These are phyloP conservation scores for Glaciozyma antarctica DNA, from an alignment of 768 basidiomycete species.

Conservation along the genomic window DNA sequence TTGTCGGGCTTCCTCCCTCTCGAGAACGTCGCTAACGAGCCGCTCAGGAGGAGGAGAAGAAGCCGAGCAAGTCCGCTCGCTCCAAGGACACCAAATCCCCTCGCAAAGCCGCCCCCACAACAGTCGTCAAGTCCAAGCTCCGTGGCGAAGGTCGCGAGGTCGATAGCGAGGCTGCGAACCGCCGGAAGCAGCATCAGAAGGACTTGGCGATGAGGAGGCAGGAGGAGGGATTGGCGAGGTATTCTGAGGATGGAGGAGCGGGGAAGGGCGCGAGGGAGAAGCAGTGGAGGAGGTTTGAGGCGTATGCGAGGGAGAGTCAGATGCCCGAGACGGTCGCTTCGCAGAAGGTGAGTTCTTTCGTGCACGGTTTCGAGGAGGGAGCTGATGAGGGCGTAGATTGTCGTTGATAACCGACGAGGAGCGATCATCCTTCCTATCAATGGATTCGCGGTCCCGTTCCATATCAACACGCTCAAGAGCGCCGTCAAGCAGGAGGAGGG, in stretches of 20 bases:
- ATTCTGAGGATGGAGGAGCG: slow-evolving; percentile 65
- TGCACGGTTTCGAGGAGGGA: neutral
- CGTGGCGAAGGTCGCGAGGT: slow-evolving; percentile 78
- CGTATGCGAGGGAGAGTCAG: slow-evolving; percentile 88
- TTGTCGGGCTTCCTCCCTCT: neutral
- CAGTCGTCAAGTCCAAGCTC: slow-evolving; percentile 72
- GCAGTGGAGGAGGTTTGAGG: slow-evolving; percentile 89
- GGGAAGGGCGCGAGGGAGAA: slow-evolving; percentile 75
- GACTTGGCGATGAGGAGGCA: slow-evolving; percentile 71
- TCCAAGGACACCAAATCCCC: slow-evolving; percentile 40
- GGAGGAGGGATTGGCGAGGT: slow-evolving; percentile 67
- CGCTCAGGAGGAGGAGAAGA: slow-evolving; percentile 48
- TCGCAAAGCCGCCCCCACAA: slow-evolving; percentile 34
- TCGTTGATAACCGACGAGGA: slow-evolving; percentile 78
- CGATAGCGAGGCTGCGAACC: slow-evolving; percentile 63
- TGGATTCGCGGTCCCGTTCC: slow-evolving; percentile 92
- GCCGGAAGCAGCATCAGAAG: slow-evolving; percentile 76
- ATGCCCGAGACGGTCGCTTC: slow-evolving; percentile 73
- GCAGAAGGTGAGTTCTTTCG: slow-evolving; percentile 54
- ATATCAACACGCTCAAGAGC: slow-evolving; percentile 97
- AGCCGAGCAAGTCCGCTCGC: slow-evolving; percentile 42
- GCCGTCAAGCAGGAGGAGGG: slow-evolving; percentile 95
- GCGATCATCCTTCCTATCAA: slow-evolving; percentile 86
- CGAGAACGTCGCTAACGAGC: neutral
- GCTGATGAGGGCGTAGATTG: slow-evolving; percentile 51